phyloP scores from a whole-genome alignment of 2,329 filamentous ascomycete species.

The Colletotrichum spaethianum region DNA sequence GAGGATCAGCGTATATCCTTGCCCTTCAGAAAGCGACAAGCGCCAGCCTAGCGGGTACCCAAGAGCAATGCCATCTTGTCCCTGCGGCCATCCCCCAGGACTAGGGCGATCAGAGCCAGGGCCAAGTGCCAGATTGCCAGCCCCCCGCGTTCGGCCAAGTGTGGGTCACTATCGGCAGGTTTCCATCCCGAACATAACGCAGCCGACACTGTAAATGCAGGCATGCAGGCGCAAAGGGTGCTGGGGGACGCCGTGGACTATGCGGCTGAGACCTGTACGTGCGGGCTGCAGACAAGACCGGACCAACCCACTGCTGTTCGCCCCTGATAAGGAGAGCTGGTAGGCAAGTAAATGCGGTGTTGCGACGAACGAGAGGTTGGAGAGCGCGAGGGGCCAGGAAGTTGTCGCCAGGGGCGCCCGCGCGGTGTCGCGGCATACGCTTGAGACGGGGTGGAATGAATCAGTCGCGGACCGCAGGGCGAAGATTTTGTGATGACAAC shows the following conservation, averaged over 20 bases:
- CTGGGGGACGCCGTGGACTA: not conserved
- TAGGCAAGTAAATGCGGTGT: not conserved
- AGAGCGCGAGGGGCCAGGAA: not conserved
- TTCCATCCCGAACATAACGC: not conserved
- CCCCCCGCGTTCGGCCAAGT: conserved; percentile 35
- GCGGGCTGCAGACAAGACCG: conserved; percentile 1
- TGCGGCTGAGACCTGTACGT: not conserved
- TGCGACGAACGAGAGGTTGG: conserved; percentile 23
- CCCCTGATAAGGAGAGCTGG: not conserved
- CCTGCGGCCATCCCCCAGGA: conserved; percentile 19
- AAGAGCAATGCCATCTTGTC: conserved; percentile 4
- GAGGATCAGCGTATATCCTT: conserved; percentile 32
- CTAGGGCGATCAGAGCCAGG: conserved; percentile 12
- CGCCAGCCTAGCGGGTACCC: conserved; percentile 11
- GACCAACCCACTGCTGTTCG: not conserved
- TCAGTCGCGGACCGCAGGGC: not conserved
- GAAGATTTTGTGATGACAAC: not conserved
- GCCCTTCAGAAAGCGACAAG: conserved; percentile 12
- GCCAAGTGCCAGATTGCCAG: conserved; percentile 12
- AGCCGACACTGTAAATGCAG: conserved; percentile 1
- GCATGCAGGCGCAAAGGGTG: conserved; percentile 20
- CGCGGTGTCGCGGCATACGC: not conserved
- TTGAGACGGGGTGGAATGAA: conserved; percentile 14
- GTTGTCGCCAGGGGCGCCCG: not conserved
- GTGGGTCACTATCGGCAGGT: conserved; percentile 24